phyloP scores from a whole-genome alignment of 2,329 filamentous ascomycete genomes.

The Drechslerella dactyloides region DNA sequence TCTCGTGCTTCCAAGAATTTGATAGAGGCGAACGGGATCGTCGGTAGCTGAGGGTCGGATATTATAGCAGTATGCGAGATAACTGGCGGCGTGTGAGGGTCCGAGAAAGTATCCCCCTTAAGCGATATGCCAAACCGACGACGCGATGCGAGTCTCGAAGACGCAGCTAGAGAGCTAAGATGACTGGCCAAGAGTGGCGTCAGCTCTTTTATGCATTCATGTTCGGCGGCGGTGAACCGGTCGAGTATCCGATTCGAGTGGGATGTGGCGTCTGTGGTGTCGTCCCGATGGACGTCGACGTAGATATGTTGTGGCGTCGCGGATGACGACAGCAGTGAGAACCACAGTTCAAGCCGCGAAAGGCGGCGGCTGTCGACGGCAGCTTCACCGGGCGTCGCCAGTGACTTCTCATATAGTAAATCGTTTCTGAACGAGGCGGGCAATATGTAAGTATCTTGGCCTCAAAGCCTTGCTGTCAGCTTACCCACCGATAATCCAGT shows the following conservation, averaged over 20 bases:
- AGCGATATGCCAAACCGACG: slow-evolving; percentile 37
- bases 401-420: slow-evolving; percentile 42
- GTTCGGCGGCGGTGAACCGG: slow-evolving; percentile 24
- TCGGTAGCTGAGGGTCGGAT: slow-evolving; percentile 38
- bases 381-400: slow-evolving; percentile 36
- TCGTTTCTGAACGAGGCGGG: slow-evolving; percentile 44
- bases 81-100: slow-evolving; percentile 33
- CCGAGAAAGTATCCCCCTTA: slow-evolving; percentile 27
- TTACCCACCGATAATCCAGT: too few species aligned
- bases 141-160: slow-evolving; percentile 22
- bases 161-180: slow-evolving; percentile 11
- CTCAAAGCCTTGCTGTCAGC: too few species aligned
- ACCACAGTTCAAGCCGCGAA: slow-evolving; percentile 33
- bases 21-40: slow-evolving; percentile 22
- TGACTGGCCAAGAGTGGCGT: slow-evolving; percentile 19
- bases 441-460: neutral
- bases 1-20: slow-evolving; percentile 45
- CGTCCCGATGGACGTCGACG: slow-evolving; percentile 33
- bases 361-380: neutral
- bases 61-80: slow-evolving; percentile 50
- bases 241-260: slow-evolving; percentile 25
- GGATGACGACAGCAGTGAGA: slow-evolving; percentile 24
- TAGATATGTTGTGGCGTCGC: slow-evolving; percentile 47
- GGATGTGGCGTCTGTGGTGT: slow-evolving; percentile 13
- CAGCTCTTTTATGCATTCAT: slow-evolving; percentile 22